Evolutionary conservation across 306 rosid genomes (phyloP).

Genomic region (Acacia crassicarpa): DNA sequence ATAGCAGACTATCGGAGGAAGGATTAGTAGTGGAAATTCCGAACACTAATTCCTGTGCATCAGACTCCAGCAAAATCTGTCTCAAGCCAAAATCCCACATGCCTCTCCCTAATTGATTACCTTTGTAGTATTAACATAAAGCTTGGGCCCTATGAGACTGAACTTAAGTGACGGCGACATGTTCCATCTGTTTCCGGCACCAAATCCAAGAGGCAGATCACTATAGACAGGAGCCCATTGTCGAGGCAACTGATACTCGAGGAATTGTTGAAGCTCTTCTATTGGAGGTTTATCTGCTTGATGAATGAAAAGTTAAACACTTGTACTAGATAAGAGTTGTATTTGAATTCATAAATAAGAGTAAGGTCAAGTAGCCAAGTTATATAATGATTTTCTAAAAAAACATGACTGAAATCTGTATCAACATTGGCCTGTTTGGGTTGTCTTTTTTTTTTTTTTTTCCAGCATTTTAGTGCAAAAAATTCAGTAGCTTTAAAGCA

Average conservation of each 20-base stretch:
- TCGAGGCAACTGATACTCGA: conserved; percentile 84
- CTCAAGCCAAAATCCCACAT: too few species aligned
- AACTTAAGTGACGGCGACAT: conserved; percentile 72
- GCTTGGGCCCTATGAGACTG: conserved; percentile 81
- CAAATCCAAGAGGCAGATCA: conserved; percentile 69
- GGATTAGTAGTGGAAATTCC: too few species aligned
- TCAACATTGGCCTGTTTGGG: too few species aligned
- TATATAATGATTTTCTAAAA: background rate
- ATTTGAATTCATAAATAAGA: conserved; percentile 1
- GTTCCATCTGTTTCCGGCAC: conserved; percentile 55
- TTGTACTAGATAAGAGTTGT: background rate
- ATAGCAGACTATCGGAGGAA: too few species aligned
- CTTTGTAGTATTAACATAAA: conserved; percentile 81
- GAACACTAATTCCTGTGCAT: too few species aligned
- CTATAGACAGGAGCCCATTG: conserved; percentile 94
- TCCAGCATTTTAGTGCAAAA: too few species aligned
- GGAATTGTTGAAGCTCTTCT: conserved; percentile 89
- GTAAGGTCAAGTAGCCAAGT: background rate
- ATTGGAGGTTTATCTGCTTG: conserved; percentile 82
- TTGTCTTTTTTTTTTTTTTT: too few species aligned
- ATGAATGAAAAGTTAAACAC: conserved; percentile 24
- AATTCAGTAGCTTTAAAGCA: too few species aligned
- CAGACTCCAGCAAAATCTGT: too few species aligned
- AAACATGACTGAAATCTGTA: background rate
- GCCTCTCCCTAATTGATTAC: conserved; percentile 41